Evolutionary conservation across 2,329 filamentous ascomycete genomes (phyloP), one percentile per base, ranked within the genome.

Genomic region (Fusarium compactum): DNA sequence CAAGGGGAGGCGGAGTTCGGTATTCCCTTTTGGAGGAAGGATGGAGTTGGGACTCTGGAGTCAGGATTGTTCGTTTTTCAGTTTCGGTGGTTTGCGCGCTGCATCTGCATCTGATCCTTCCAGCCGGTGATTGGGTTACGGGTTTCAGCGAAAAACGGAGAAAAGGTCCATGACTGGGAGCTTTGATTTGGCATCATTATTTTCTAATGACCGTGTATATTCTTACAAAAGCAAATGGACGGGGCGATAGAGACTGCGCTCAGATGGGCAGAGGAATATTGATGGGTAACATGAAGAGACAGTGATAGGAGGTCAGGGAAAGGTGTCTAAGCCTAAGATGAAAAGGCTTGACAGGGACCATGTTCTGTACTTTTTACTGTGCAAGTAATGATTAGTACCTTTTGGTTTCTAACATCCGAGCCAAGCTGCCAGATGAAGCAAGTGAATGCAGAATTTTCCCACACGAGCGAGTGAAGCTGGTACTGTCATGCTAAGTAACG

Each of bases 1-100:
- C 24, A 59, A 65, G 70, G 57, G 65, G 72, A 67, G 65, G 70
- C 62, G 71, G 72, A 73, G 70, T 76, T 70, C 69, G 74, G 70
- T 71, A 75, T 75, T 73, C 70, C 72, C 71, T 73, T 76, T 74
- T 61, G 66, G 67, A 71, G 71, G 72, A 74, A 61, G 65, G 72
- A 75, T 70, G 74, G 76, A 75, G 74, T 78, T 76, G 70, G 76
- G 75, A 74, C 71, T 58, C 71, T 73, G 73, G 76, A 72, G 76
- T 78, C 75, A 75, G 73, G 73, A 76, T 75, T 75, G 76, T 75
- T 76, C 71, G 64, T 72, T 76, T 76, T 75, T 74, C 67, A 74
- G 64, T 73, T 76, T 74, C 74, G 72, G 71, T 76, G 72, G 69
- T 74, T 76, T 75, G 70, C 71, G 69, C 72, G 71, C 72, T 76